Percentiles rank a stretch among this genome's conserved stretches.
Evolutionary conservation across 2,329 filamentous ascomycete species (phyloP).

Genomic region (Fonsecaea erecta): DNA sequence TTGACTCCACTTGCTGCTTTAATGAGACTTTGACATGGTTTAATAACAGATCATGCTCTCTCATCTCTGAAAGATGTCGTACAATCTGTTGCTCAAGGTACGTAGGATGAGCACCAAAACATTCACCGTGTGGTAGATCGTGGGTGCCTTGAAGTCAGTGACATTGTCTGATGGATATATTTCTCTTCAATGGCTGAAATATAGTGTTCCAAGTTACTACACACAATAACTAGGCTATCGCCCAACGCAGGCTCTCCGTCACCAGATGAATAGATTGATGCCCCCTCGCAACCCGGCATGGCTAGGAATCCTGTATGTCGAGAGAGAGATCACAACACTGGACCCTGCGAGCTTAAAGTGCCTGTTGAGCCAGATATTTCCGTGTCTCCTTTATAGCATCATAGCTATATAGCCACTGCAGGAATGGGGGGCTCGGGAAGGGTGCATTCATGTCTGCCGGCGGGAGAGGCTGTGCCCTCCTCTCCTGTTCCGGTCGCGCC

Average conservation of each 20-base stretch:
- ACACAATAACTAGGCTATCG: too few species aligned
- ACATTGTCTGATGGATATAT: too few species aligned
- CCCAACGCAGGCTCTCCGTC: background rate
- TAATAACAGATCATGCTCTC: too few species aligned
- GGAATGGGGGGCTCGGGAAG: background rate
- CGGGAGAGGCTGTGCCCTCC: slow-evolving; percentile 3
- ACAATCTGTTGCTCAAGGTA: background rate
- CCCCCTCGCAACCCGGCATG: background rate
- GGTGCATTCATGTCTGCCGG: slow-evolving; percentile 7
- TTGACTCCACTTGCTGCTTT: background rate
- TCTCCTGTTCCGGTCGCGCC: slow-evolving; percentile 15
- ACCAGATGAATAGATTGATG: background rate
- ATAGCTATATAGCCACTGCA: slow-evolving; percentile 8
- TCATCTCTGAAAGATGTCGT: background rate
- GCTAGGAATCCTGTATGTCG: background rate
- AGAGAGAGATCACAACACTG: background rate
- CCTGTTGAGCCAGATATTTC: slow-evolving; percentile 3
- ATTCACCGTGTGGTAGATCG: too few species aligned
- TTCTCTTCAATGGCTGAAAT: too few species aligned
- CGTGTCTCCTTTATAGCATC: slow-evolving; percentile 12
- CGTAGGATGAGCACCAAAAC: too few species aligned
- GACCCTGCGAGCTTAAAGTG: background rate
- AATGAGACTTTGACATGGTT: background rate
- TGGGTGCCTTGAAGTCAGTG: too few species aligned
- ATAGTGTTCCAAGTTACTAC: too few species aligned